Conservation (phyloP, 805 yeast genomes). For the Starmera dryadoides region DNA sequence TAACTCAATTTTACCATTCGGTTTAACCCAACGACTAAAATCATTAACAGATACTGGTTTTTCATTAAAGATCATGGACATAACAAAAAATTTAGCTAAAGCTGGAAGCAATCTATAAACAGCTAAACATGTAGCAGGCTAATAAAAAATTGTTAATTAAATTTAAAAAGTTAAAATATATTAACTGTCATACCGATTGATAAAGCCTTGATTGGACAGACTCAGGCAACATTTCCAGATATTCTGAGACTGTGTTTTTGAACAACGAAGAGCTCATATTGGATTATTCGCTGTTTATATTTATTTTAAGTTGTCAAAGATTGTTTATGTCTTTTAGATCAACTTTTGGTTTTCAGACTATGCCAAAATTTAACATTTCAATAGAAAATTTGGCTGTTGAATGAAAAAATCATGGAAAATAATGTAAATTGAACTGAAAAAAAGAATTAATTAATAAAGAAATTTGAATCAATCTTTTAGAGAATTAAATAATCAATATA, state of each 20-base stretch:
- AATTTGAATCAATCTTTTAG: too few species aligned
- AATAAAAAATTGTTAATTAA: slow-evolving; percentile 9
- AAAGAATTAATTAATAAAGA: too few species aligned
- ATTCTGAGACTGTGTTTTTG: slow-evolving; percentile 75
- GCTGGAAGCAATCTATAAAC: slow-evolving; percentile 86
- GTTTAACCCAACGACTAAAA: slow-evolving; percentile 69
- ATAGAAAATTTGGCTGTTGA: too few species aligned
- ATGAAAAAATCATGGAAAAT: too few species aligned
- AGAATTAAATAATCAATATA: too few species aligned
- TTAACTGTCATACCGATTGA: slow-evolving; percentile 35
- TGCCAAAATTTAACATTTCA: too few species aligned
- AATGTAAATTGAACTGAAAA: too few species aligned
- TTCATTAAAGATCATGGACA: slow-evolving; percentile 81
- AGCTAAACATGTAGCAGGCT: slow-evolving; percentile 90
- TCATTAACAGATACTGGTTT: slow-evolving; percentile 60
- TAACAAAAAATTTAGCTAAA: slow-evolving; percentile 79
- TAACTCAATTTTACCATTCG: slow-evolving; percentile 43
- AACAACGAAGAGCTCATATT: slow-evolving; percentile 27
- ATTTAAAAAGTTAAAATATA: slow-evolving; percentile 1
- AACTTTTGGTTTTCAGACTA: too few species aligned
- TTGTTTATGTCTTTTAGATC: too few species aligned
- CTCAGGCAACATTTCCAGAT: slow-evolving; percentile 84
- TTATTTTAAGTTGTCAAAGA: background rate
- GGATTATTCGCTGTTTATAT: slow-evolving; percentile 1
- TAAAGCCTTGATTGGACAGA: slow-evolving; percentile 77